Evolutionary conservation across 805 yeast genomes (phyloP).

Genomic region (Wickerhamomyces subpelliculosus): DNA sequence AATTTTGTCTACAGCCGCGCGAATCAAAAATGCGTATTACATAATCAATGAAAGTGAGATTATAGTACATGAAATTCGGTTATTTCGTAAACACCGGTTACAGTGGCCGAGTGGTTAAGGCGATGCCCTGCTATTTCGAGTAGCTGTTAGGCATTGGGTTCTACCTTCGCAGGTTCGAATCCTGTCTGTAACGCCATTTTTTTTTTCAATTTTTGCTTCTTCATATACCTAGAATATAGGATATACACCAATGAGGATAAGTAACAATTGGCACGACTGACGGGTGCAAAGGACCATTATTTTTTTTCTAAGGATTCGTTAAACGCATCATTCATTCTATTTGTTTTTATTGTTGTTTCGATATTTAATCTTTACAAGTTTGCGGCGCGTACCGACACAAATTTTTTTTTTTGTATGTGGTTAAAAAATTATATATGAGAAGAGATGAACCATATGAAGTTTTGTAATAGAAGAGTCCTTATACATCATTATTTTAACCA

Average conservation of each 20-base stretch:
- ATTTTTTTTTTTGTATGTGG: too few species aligned
- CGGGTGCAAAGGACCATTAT: too few species aligned
- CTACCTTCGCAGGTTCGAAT: constrained; percentile 99
- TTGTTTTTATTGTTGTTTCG: too few species aligned
- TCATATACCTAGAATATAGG: not conserved
- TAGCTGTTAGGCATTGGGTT: constrained; percentile 76
- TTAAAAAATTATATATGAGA: not conserved
- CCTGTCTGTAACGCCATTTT: constrained; percentile 94
- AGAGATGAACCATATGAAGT: not conserved
- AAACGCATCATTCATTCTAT: too few species aligned
- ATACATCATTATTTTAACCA: not conserved
- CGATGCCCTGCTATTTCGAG: constrained; percentile 75
- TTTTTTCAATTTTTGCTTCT: constrained; percentile 13
- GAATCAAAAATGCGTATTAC: too few species aligned
- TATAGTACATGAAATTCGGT: too few species aligned
- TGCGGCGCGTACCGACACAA: too few species aligned
- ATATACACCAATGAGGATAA: not conserved
- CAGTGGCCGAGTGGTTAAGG: constrained; percentile 94
- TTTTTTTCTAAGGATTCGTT: too few species aligned
- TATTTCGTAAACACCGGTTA: constrained; percentile 12
- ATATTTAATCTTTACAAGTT: too few species aligned
- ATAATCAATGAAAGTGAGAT: not conserved
- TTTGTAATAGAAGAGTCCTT: not conserved
- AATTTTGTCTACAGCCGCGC: too few species aligned
- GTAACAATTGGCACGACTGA: too few species aligned